A percentile compares a stretch with the other conserved stretches of the same genome.
Conservation (phyloP, 106 monocot genomes). For the Triglochin maritima region DNA sequence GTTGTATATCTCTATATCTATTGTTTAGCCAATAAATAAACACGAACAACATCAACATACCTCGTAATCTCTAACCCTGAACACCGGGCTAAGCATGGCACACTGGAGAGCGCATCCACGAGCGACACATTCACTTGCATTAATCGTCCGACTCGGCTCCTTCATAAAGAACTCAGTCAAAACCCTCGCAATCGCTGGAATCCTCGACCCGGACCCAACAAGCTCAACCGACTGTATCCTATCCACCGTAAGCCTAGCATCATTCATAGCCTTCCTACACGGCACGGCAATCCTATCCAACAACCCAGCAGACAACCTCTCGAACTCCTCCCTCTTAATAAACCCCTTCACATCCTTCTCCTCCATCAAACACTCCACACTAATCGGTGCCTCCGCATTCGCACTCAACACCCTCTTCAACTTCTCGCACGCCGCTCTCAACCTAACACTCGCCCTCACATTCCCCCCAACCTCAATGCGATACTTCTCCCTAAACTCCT, state of each 20-base stretch:
- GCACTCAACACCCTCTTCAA: slow-evolving; percentile 85
- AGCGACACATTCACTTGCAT: slow-evolving; percentile 42
- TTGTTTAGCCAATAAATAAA: too few species aligned
- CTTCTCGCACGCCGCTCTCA: slow-evolving; percentile 74
- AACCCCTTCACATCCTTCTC: slow-evolving; percentile 86
- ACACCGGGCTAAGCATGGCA: slow-evolving; percentile 74
- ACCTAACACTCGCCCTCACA: slow-evolving; percentile 40
- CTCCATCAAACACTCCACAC: slow-evolving; percentile 89
- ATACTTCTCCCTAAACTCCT: slow-evolving; percentile 57
- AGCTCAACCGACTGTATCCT: slow-evolving; percentile 58
- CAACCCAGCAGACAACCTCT: slow-evolving; percentile 47
- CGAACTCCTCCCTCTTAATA: slow-evolving; percentile 83
- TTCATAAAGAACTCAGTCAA: slow-evolving; percentile 51
- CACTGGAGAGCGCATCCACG: slow-evolving; percentile 49
- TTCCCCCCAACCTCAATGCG: slow-evolving; percentile 56
- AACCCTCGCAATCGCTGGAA: slow-evolving; percentile 49
- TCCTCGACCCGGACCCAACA: slow-evolving; percentile 80
- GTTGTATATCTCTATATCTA: too few species aligned
- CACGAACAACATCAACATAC: slow-evolving; percentile 12
- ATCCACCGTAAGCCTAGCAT: slow-evolving; percentile 33
- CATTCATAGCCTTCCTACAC: slow-evolving; percentile 43
- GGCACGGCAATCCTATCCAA: slow-evolving; percentile 47
- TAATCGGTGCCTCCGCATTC: slow-evolving; percentile 54
- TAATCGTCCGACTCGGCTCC: slow-evolving; percentile 67
- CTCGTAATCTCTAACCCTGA: slow-evolving; percentile 78